A percentile compares a stretch with the other conserved stretches of the same genome.
Evolutionary conservation across 805 yeast species (phyloP).

Genomic region (Saccharomycopsis sp.): DNA sequence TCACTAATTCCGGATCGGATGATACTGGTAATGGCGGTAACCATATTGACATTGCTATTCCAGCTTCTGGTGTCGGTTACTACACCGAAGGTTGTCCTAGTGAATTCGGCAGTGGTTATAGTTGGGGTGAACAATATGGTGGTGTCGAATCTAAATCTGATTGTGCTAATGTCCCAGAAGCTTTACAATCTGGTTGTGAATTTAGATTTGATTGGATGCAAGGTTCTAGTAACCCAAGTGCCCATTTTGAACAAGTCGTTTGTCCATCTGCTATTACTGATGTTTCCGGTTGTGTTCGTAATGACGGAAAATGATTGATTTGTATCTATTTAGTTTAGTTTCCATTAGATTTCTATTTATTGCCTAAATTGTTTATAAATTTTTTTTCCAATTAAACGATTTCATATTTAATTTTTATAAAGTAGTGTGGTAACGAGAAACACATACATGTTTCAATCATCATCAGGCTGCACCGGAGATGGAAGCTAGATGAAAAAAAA

Average conservation of each 20-base stretch:
- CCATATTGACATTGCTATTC: slow-evolving; percentile 12
- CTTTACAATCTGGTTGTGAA: too few relatives aligned
- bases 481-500: too few relatives aligned
- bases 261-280: slow-evolving; percentile 11
- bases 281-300: slow-evolving; percentile 8
- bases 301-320: too few relatives aligned
- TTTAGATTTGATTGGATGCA: slow-evolving; percentile 10
- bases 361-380: too few relatives aligned
- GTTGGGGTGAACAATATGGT: slow-evolving; percentile 13
- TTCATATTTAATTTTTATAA: too few relatives aligned
- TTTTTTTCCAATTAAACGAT: too few relatives aligned
- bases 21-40: not conserved
- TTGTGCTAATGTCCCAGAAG: slow-evolving; percentile 10
- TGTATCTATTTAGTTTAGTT: too few relatives aligned
- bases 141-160: slow-evolving; percentile 8
- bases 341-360: too few relatives aligned
- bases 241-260: slow-evolving; percentile 6
- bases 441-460: too few relatives aligned
- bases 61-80: slow-evolving; percentile 13
- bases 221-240: slow-evolving; percentile 9
- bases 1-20: slow-evolving; percentile 10
- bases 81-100: slow-evolving; percentile 3
- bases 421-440: too few relatives aligned
- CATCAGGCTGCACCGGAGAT: too few relatives aligned
- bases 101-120: slow-evolving; percentile 5